Conservation (phyloP, 108 stramenopile genomes). For the Stephanodiscus triporus region DNA sequence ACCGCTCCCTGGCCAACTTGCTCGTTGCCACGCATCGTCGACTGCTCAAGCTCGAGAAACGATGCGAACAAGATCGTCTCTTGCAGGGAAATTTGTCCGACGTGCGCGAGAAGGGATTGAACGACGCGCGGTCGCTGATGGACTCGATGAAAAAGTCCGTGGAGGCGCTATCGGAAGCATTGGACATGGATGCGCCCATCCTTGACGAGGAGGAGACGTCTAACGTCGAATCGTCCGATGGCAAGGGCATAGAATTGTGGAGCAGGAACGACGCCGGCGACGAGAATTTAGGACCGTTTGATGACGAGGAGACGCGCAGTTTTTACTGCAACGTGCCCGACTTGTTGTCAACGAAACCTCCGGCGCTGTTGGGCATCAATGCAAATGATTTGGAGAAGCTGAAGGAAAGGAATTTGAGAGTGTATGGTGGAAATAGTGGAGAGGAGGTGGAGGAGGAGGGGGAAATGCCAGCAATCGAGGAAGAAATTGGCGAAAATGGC, state of each 20-base stretch:
- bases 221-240: slow-evolving; percentile 50
- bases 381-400: slow-evolving; percentile 76
- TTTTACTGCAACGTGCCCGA: slow-evolving; percentile 97
- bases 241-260: slow-evolving; percentile 76
- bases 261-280: slow-evolving; percentile 72
- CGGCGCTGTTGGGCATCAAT: slow-evolving; percentile 81
- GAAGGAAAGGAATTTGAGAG: slow-evolving; percentile 64
- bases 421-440: slow-evolving; percentile 60
- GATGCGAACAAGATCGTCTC: slow-evolving; percentile 89
- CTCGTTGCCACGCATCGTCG: slow-evolving; percentile 77
- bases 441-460: slow-evolving; percentile 48
- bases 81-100: slow-evolving; percentile 87
- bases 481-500: slow-evolving; percentile 27
- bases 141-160: slow-evolving; percentile 84
- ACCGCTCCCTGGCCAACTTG: slow-evolving; percentile 65
- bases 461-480: slow-evolving; percentile 23
- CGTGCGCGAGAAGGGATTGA: slow-evolving; percentile 86
- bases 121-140: slow-evolving; percentile 79
- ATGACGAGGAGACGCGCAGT: slow-evolving; percentile 86
- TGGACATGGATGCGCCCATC: slow-evolving; percentile 71
- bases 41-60: slow-evolving; percentile 82
- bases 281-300: slow-evolving; percentile 83
- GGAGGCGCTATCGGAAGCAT: slow-evolving; percentile 72
- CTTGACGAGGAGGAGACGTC: slow-evolving; percentile 72
- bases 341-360: slow-evolving; percentile 87